phyloP scores from a whole-genome alignment of 1,284 basidiomycete genomes.

The Boletus semigastroideus region DNA sequence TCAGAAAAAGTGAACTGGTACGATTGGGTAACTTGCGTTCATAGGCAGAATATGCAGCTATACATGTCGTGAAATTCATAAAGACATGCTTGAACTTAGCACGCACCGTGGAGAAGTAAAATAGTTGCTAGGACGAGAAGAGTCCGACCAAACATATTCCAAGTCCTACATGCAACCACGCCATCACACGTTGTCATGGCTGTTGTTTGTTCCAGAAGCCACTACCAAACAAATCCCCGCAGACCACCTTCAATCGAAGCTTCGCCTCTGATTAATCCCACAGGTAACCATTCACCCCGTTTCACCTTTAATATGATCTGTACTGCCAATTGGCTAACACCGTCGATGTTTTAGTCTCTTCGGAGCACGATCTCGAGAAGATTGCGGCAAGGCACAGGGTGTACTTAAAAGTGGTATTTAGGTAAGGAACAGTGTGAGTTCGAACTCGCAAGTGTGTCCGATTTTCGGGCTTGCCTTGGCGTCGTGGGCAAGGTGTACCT shows the following conservation, averaged over 20 bases:
- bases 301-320: neutral
- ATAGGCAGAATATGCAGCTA: slow-evolving; percentile 56
- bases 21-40: slow-evolving; percentile 52
- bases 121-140: slow-evolving; percentile 46
- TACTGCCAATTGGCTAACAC: neutral
- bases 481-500: neutral
- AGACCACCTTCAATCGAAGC: too few relatives aligned
- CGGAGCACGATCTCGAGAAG: neutral
- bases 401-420: neutral
- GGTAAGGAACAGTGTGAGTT: neutral
- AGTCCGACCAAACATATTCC: slow-evolving; percentile 43
- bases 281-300: too few relatives aligned
- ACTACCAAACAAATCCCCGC: slow-evolving; percentile 16
- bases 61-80: slow-evolving; percentile 29
- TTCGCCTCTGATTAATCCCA: too few relatives aligned
- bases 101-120: slow-evolving; percentile 52
- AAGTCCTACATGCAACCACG: neutral
- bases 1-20: neutral
- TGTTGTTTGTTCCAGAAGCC: slow-evolving; percentile 16
- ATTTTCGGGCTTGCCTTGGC: neutral
- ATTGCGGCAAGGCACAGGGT: too few relatives aligned
- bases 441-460: neutral
- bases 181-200: too few relatives aligned
- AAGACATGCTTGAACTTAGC: neutral
- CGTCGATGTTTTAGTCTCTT: neutral